These are phyloP conservation scores for Phytophthora fragariaefolia DNA, from an alignment of 352 stramenopile genomes.

Conservation along the genomic window DNA sequence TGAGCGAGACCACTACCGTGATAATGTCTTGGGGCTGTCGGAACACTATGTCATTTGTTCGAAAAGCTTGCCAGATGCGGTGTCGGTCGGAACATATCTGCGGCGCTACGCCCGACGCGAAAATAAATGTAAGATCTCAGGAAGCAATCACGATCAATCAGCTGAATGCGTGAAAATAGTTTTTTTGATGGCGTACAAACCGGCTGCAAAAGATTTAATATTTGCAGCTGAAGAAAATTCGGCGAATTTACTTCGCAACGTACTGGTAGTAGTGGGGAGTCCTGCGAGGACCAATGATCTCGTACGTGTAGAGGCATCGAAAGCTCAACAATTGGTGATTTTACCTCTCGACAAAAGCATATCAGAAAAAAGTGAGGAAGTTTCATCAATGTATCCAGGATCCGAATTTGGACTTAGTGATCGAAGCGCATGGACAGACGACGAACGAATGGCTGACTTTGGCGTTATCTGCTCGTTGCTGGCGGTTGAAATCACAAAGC, in stretches of 20 bases:
- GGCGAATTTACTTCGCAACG: constrained; percentile 33
- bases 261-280: constrained; percentile 45
- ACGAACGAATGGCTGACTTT: constrained; percentile 47
- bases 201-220: constrained; percentile 35
- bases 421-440: constrained; percentile 22
- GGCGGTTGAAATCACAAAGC: constrained; percentile 41
- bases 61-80: constrained; percentile 30
- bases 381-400: constrained; percentile 31
- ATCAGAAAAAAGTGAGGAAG: constrained; percentile 26
- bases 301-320: constrained; percentile 29
- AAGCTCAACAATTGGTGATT: constrained; percentile 40
- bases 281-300: constrained; percentile 40
- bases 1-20: constrained; percentile 39
- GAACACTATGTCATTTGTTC: constrained; percentile 48
- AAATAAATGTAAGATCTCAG: constrained; percentile 2
- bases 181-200: constrained; percentile 33
- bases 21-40: constrained; percentile 23
- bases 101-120: constrained; percentile 22
- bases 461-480: constrained; percentile 49
- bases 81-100: constrained; percentile 28
- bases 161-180: constrained; percentile 14
- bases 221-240: constrained; percentile 18
- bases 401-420: constrained; percentile 11
- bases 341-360: constrained; percentile 36
- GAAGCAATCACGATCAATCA: not conserved